Evolutionary conservation across 2,329 filamentous ascomycete species (phyloP).

Genomic region (Fusarium torreyae): DNA sequence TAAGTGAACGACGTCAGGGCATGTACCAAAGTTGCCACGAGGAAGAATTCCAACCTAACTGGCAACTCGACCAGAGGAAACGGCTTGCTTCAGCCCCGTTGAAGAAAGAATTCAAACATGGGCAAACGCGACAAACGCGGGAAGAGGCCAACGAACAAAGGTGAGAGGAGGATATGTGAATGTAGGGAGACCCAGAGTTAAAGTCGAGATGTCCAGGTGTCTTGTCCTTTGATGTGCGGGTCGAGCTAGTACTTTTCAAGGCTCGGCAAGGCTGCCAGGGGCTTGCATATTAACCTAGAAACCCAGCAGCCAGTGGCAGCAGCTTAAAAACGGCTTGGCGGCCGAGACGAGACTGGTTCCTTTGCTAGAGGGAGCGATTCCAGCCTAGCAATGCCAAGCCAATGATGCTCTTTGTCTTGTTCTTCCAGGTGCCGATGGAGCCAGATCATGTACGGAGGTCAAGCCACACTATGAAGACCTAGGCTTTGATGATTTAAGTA

Average conservation of each 20-base stretch:
- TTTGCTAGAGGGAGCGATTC: conserved; percentile 20
- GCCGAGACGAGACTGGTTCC: conserved; percentile 27
- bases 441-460: not conserved
- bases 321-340: conserved; percentile 19
- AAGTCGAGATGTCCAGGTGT: conserved; percentile 48
- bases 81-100: conserved; percentile 29
- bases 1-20: conserved; percentile 34
- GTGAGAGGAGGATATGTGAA: conserved; percentile 20
- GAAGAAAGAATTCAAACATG: conserved; percentile 30
- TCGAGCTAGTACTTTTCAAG: conserved; percentile 48
- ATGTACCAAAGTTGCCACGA: conserved; percentile 36
- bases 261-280: conserved; percentile 50
- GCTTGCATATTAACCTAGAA: conserved; percentile 42
- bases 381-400: conserved; percentile 23
- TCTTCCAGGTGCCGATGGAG: too few species aligned
- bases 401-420: conserved; percentile 19
- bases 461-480: conserved; percentile 24
- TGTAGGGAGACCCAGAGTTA: conserved; percentile 29
- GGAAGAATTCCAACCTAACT: conserved; percentile 7
- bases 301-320: conserved; percentile 35
- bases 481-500: not conserved
- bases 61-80: conserved; percentile 29
- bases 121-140: conserved; percentile 18
- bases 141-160: conserved; percentile 38
- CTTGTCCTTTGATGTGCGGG: conserved; percentile 45